Base-by-base conservation (phyloP, 2,329 filamentous ascomycete genomes). In the Fusarium verticillioides region DNA sequence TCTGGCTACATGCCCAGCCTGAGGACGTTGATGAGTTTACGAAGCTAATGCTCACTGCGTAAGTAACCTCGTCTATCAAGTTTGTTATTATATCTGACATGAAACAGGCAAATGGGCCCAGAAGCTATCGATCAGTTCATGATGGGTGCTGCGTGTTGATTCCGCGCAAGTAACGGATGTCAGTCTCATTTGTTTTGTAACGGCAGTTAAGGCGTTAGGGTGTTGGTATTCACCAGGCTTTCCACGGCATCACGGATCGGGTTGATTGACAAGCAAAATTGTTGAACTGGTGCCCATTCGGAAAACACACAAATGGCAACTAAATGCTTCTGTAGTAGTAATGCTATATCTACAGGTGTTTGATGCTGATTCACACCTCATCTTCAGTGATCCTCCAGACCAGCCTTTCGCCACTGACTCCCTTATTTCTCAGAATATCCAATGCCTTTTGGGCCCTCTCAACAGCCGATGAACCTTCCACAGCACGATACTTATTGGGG, bases 1-100 rank as follows among this genome's bases (percentile, higher is more conserved):
- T 84, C 21, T 83, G 82, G 80, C 69, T 79, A 73, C 79, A 82
- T 36, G 83, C 77, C 11, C 77, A 75, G 15, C 78, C 83, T 0
- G 79, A 81, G 4, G 83, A 84, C 39, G 58, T 83, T 28, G 83
- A 84, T 34, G 83, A 84, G 8, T 84, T 84, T 74, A 81, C 83
- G 23, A 80, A 68, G 65, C 28, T 83, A 16, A 79, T 84, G 72
- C 68, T 84, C 49, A 83, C 80, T 15, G 73, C 79, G 82, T 84
- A 69, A 78, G 82, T 81, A 21, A 34, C 11, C 21, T 18, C 26
- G 7, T 23, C 18, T n/a, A 32, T 21, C 4, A 10, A 23, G 6
- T 13, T 19, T 37, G 23, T 26, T 15, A 42, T 34, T 28, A 32
- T 56, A 26, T 63, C 63, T 68, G 19, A 66, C 57, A 19, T 37